These are phyloP conservation scores for Talaromyces funiculosus DNA, from an alignment of 2,329 filamentous ascomycete species.

Conservation along the genomic window DNA sequence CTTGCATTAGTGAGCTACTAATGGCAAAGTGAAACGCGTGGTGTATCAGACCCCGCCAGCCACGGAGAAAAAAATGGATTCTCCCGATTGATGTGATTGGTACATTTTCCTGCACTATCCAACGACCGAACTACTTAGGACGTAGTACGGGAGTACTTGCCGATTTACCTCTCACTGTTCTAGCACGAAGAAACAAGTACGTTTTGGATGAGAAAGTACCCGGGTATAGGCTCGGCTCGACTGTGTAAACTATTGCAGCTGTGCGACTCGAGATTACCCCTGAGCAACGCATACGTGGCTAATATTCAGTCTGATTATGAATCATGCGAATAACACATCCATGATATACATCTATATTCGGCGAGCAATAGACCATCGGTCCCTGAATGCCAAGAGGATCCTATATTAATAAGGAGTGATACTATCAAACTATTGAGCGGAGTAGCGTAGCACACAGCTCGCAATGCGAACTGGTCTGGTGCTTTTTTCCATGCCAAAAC, in stretches of 20 bases:
- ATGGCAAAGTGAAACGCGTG: slow-evolving; percentile 10
- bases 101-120: neutral
- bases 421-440: neutral
- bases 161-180: neutral
- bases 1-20: neutral
- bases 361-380: no score
- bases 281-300: neutral
- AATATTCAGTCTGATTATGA: slow-evolving; percentile 1
- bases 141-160: no score
- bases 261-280: neutral
- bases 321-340: neutral
- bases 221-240: neutral
- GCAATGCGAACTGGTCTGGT: neutral
- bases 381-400: neutral
- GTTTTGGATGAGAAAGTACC: neutral
- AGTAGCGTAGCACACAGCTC: neutral
- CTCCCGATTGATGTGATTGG: neutral
- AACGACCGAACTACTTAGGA: no score
- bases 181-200: neutral
- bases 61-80: neutral
- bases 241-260: neutral
- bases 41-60: slow-evolving; percentile 3
- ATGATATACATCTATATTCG: neutral
- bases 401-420: neutral
- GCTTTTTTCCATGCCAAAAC: neutral